Evolutionary conservation across 129 eudicot species (phyloP).

Genomic region (Calendula officinalis): DNA sequence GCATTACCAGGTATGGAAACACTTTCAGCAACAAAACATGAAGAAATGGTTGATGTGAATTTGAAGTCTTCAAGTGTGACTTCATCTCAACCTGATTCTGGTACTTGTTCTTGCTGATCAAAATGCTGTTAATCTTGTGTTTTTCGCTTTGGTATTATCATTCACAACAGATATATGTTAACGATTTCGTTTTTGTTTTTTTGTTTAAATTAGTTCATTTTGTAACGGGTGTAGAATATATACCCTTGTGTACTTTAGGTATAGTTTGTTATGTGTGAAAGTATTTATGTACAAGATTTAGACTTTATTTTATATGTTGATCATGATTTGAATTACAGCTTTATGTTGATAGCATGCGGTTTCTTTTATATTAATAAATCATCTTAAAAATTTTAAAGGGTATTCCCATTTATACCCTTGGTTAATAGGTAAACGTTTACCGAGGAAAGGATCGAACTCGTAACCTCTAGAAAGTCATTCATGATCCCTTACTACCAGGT

Average conservation of each 20-base stretch:
- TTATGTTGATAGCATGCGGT: background rate
- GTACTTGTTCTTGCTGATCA: constrained; percentile 48
- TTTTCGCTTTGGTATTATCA: constrained; percentile 17
- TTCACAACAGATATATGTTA: constrained; percentile 27
- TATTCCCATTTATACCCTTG: no score
- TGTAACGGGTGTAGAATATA: constrained; percentile 18
- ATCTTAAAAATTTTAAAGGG: no score
- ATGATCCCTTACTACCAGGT: no score
- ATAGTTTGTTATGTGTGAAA: constrained; percentile 24
- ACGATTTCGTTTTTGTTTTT: constrained; percentile 10
- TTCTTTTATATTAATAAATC: background rate
- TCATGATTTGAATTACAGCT: background rate
- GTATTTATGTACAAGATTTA: constrained; percentile 22
- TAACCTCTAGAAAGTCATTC: no score
- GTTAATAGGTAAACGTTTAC: no score
- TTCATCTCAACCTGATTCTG: constrained; percentile 39
- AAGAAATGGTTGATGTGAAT: constrained; percentile 64
- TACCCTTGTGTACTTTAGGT: constrained; percentile 14
- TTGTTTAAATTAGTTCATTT: constrained; percentile 5
- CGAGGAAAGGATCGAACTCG: no score
- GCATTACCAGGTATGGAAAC: constrained; percentile 76
- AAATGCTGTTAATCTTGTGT: constrained; percentile 4
- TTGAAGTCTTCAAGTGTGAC: constrained; percentile 40
- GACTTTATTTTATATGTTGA: constrained; percentile 14
- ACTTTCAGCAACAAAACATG: constrained; percentile 59